A percentile compares a stretch with the other conserved stretches of the same genome.
These are phyloP conservation scores for Phialocephala sp. DNA, from an alignment of 2,329 filamentous ascomycete genomes.

Conservation along the genomic window DNA sequence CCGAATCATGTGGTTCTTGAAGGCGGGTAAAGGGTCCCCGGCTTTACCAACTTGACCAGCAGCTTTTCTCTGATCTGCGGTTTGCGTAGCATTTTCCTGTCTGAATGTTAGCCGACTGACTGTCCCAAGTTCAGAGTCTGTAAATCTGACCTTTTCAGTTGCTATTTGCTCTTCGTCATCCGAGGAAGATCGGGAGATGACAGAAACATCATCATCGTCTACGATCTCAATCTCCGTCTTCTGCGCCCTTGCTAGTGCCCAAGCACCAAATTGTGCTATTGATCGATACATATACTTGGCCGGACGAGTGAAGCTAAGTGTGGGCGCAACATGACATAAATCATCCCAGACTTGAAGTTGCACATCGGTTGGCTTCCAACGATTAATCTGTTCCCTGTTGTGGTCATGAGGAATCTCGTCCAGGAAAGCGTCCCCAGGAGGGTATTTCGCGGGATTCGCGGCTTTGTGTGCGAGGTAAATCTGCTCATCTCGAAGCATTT, in stretches of 20 bases:
- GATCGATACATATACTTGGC: conserved; percentile 96
- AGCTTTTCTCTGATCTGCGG: conserved; percentile 20
- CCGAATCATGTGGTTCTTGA: conserved; percentile 88
- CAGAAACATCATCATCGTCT: conserved; percentile 77
- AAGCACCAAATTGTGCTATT: conserved; percentile 91
- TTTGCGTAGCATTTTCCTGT: conserved; percentile 23
- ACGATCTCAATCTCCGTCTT: conserved; percentile 79
- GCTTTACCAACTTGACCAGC: conserved; percentile 73
- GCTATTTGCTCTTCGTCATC: conserved; percentile 43
- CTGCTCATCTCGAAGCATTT: conserved; percentile 91
- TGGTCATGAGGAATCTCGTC: conserved; percentile 65
- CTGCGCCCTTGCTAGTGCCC: conserved; percentile 85
- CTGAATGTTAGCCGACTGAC: background rate
- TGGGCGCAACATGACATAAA: conserved; percentile 89
- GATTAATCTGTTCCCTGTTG: conserved; percentile 57
- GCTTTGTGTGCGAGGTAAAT: conserved; percentile 95
- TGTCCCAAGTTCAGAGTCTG: background rate
- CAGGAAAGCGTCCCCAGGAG: conserved; percentile 68
- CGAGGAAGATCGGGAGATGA: conserved; percentile 68
- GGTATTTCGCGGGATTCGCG: conserved; percentile 79
- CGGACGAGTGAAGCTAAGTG: conserved; percentile 93
- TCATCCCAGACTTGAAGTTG: conserved; percentile 97
- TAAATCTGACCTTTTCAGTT: conserved; percentile 38
- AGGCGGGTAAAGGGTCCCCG: conserved; percentile 80
- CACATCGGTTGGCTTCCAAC: conserved; percentile 84